Evolutionary conservation across 352 stramenopile species (phyloP), one percentile per base, ranked within the genome.

Genomic region (Phytophthora uliginosa): DNA sequence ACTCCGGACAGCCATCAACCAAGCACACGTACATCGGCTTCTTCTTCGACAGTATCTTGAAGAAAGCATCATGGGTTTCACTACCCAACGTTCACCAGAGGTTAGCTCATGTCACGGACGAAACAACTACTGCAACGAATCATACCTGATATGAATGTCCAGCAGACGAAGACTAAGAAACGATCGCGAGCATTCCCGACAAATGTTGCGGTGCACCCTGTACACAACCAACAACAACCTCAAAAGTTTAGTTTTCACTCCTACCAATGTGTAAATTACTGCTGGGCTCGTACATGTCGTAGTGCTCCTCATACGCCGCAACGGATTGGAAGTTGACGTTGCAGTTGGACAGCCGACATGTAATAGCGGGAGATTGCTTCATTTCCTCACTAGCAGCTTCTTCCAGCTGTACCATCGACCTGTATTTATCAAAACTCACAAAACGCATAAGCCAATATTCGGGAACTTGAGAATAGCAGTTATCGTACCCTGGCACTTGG

Each of bases 51-150:
- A 91, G 55, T 45, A 91, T 74, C 55, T 83, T 81, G 74, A 91
- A 91, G 58, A 85, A 91, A 54, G 83, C 79, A 64, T 91, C 83
- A 59, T 91, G 83, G 48, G 68, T 88, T 73, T 91, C 83, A 71
- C 83, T 89, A 62, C 33, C 22, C 34, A 58, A 31, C 4, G 28
- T 31, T 31, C 28, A 31, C 28, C 28, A 31, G 28, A 31, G 28
- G 28, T 31, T 31, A 31, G 28, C 28, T 31, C 28, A 1, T 31
- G 0, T 31, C 28, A 31, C 28, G 28, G 7, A 31, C 4, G 28
- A 31, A 31, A 31, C 1, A 31, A 7, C 28, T 31, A n/a, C 10
- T 3, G 42, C 18, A 24, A 20, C 12, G 42, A 50, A 22, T n/a
- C 38, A 48, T 17, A 84, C 77, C 70, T 81, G 28, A 90, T 73